phyloP scores from a whole-genome alignment of 257 asterid genomes.

The Gynochthodes officinalis region DNA sequence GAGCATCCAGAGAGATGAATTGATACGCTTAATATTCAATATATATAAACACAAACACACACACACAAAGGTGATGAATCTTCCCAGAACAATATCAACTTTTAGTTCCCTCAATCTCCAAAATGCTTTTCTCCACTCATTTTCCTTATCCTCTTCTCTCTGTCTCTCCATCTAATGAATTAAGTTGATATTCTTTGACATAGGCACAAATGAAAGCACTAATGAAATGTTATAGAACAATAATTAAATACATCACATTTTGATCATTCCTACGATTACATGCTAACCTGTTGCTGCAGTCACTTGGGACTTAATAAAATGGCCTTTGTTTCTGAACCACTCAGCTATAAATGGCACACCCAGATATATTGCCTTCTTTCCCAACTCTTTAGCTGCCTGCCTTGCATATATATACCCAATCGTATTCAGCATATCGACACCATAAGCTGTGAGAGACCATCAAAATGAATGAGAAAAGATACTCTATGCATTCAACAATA shows the following conservation, averaged over 20 bases:
- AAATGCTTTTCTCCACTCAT: not conserved
- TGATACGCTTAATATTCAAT: not conserved
- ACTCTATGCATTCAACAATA: constrained; percentile 5
- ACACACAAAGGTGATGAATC: not conserved
- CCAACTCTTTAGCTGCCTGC: constrained; percentile 97
- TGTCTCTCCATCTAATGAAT: not conserved
- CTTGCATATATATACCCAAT: constrained; percentile 94
- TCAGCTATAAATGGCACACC: constrained; percentile 97
- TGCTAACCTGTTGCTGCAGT: constrained; percentile 95
- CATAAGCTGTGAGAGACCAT: constrained; percentile 74
- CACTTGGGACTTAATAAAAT: constrained; percentile 92
- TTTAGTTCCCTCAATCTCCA: not conserved
- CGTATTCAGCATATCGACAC: constrained; percentile 96
- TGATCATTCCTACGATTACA: constrained; percentile 1
- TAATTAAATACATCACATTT: constrained; percentile 5
- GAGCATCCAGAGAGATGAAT: not conserved
- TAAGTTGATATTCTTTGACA: not conserved
- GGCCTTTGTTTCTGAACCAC: constrained; percentile 99
- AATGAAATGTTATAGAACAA: not conserved
- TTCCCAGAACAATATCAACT: not conserved
- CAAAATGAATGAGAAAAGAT: constrained; percentile 27
- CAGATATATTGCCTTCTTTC: constrained; percentile 88
- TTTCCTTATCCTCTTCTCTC: not conserved
- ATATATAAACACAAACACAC: not conserved
- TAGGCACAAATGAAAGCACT: not conserved